Evolutionary conservation across 805 yeast species (phyloP).

Genomic region (Maudiozyma saulgeensis): DNA sequence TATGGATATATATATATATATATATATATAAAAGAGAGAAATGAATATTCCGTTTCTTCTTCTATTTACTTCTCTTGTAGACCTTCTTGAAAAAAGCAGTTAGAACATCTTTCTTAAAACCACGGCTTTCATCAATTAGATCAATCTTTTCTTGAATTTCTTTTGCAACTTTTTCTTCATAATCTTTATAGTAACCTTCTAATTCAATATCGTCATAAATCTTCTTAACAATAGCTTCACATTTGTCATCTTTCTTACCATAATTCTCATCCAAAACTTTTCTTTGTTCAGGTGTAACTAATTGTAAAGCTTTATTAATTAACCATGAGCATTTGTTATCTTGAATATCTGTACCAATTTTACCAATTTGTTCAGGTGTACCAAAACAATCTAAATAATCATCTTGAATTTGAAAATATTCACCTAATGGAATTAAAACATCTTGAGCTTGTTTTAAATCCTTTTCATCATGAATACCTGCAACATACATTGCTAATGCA

Average conservation of each 20-base stretch:
- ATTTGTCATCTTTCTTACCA: conserved; percentile 67
- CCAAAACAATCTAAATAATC: conserved; percentile 96
- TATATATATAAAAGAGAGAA: neutral
- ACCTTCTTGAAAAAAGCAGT: conserved; percentile 79
- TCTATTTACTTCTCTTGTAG: conserved; percentile 83
- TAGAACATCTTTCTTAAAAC: conserved; percentile 85
- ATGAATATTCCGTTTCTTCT: neutral
- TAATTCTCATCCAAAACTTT: conserved; percentile 74
- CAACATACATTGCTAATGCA: conserved; percentile 89
- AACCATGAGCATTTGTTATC: conserved; percentile 99
- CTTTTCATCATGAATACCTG: conserved; percentile 59
- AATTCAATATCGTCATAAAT: conserved; percentile 68
- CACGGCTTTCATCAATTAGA: conserved; percentile 78
- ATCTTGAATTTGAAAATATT: conserved; percentile 97
- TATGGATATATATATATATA: neutral
- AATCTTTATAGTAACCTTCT: conserved; percentile 59
- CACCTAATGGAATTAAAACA: conserved; percentile 88
- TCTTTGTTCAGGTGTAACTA: conserved; percentile 71
- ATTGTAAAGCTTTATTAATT: conserved; percentile 79
- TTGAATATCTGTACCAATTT: conserved; percentile 96
- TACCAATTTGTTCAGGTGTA: conserved; percentile 93
- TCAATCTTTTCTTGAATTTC: conserved; percentile 57
- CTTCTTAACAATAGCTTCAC: conserved; percentile 50
- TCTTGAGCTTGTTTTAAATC: conserved; percentile 85
- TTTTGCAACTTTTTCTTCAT: conserved; percentile 70